phyloP scores from a whole-genome alignment of 2,329 filamentous ascomycete species.

The Cercospora sojina region DNA sequence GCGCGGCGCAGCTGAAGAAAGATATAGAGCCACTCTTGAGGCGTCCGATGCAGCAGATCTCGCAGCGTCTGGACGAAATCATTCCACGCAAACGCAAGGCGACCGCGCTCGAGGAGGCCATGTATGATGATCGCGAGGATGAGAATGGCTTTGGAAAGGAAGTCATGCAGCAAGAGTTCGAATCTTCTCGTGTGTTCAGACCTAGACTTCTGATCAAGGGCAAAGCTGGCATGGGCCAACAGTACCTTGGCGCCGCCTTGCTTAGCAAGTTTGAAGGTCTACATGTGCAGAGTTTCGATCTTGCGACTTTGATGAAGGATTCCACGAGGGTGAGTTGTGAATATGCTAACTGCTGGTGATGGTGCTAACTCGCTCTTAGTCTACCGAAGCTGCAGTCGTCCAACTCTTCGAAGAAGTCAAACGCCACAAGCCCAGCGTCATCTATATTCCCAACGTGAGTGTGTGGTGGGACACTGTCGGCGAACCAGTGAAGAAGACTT shows the following conservation, averaged over 20 bases:
- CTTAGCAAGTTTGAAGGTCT: conserved; percentile 90
- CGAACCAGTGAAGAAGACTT: conserved; percentile 68
- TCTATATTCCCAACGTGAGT: conserved; percentile 88
- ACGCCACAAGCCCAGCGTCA: conserved; percentile 90
- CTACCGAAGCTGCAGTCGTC: conserved; percentile 83
- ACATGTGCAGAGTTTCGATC: conserved; percentile 91
- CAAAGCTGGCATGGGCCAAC: conserved; percentile 86
- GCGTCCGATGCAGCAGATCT: conserved; percentile 68
- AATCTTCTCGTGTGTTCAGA: conserved; percentile 81
- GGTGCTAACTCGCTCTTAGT: conserved; percentile 36
- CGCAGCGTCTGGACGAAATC: conserved; percentile 63
- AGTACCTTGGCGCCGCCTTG: conserved; percentile 80
- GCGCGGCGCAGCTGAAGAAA: conserved; percentile 75
- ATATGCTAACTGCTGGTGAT: conserved; percentile 21
- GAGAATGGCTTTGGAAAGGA: conserved; percentile 85
- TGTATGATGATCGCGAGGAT: conserved; percentile 82
- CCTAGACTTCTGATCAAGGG: conserved; percentile 83
- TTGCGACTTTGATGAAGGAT: conserved; percentile 83
- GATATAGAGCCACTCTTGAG: conserved; percentile 78
- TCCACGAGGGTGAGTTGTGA: conserved; percentile 61
- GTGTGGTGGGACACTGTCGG: conserved; percentile 77
- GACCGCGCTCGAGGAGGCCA: conserved; percentile 89
- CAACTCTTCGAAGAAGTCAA: conserved; percentile 89
- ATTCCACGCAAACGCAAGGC: conserved; percentile 82
- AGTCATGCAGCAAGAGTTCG: conserved; percentile 69